Evolutionary conservation across 2,329 filamentous ascomycete genomes (phyloP).

Genomic region (Pseudocercospora crystallina): DNA sequence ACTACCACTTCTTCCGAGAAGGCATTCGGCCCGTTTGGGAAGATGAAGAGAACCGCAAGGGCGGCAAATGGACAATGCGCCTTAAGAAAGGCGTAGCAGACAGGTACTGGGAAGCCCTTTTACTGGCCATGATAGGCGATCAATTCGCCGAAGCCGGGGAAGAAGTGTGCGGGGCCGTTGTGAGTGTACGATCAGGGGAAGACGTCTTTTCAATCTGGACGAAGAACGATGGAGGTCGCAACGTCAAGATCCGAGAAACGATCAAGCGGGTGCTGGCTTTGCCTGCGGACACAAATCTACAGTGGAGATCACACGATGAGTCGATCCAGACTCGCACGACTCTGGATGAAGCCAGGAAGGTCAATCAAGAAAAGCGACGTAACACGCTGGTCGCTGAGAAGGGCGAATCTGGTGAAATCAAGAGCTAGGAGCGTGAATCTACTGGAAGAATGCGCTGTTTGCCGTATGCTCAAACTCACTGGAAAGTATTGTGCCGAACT

Average conservation of each 20-base stretch:
- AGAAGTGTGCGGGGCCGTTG: conserved; percentile 90
- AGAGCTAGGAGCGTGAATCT: neutral
- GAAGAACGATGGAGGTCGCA: conserved; percentile 84
- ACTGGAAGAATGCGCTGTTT: too few relatives aligned
- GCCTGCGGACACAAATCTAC: conserved; percentile 82
- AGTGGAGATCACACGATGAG: conserved; percentile 95
- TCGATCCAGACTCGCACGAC: conserved; percentile 89
- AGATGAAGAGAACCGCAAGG: conserved; percentile 92
- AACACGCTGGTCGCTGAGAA: conserved; percentile 35
- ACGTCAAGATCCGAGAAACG: conserved; percentile 96
- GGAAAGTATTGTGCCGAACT: too few relatives aligned
- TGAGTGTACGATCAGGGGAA: conserved; percentile 92
- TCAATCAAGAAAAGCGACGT: conserved; percentile 53
- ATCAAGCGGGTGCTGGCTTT: conserved; percentile 88
- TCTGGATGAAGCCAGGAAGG: conserved; percentile 86
- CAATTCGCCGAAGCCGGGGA: conserved; percentile 91
- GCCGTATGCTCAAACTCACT: too few relatives aligned
- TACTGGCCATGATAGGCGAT: conserved; percentile 87
- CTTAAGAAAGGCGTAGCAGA: conserved; percentile 97
- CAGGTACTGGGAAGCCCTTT: conserved; percentile 92
- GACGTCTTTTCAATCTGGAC: conserved; percentile 99
- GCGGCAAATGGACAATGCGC: conserved; percentile 95
- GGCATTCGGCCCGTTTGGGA: conserved; percentile 98
- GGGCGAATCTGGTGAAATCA: conserved; percentile 9
- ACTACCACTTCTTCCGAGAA: conserved; percentile 97